These are phyloP conservation scores for Ambrosia hybrid DNA, from an alignment of 140 eudicot genomes.

Conservation along the genomic window DNA sequence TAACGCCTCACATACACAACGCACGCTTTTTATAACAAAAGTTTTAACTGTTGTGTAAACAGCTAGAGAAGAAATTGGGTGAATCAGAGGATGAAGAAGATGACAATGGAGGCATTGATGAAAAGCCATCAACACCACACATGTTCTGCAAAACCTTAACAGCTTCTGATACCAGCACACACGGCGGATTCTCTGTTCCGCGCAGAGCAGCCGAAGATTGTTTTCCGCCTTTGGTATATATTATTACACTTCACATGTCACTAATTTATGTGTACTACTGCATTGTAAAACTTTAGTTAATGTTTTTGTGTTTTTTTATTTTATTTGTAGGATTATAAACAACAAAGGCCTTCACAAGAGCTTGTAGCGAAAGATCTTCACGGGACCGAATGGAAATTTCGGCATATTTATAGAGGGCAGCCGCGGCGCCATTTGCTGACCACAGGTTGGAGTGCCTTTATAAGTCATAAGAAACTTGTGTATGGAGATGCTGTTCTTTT, in stretches of 20 bases:
- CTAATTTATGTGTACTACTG: neutral
- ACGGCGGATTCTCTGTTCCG: constrained; percentile 98
- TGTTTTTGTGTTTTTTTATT: too few species aligned
- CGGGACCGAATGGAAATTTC: constrained; percentile 89
- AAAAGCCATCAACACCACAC: constrained; percentile 71
- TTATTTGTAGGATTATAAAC: too few species aligned
- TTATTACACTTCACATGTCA: neutral
- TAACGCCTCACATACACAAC: too few species aligned
- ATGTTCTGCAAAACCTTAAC: constrained; percentile 98
- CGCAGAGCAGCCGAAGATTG: constrained; percentile 99
- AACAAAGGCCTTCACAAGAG: constrained; percentile 95
- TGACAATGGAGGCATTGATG: constrained; percentile 44
- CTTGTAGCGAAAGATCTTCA: constrained; percentile 93
- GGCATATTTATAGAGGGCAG: constrained; percentile 94
- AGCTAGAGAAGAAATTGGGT: constrained; percentile 59
- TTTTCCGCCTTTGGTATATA: constrained; percentile 83
- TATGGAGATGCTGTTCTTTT: constrained; percentile 93
- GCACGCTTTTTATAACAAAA: neutral
- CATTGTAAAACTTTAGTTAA: neutral
- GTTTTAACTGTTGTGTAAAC: constrained; percentile 15
- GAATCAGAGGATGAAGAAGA: constrained; percentile 58
- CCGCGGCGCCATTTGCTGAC: constrained; percentile 89
- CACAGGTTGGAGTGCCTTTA: constrained; percentile 92
- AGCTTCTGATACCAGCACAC: constrained; percentile 96
- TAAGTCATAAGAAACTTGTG: constrained; percentile 72